Base-by-base conservation (phyloP, 108 stramenopile genomes). In the Cyclostephanos tholiformis region DNA sequence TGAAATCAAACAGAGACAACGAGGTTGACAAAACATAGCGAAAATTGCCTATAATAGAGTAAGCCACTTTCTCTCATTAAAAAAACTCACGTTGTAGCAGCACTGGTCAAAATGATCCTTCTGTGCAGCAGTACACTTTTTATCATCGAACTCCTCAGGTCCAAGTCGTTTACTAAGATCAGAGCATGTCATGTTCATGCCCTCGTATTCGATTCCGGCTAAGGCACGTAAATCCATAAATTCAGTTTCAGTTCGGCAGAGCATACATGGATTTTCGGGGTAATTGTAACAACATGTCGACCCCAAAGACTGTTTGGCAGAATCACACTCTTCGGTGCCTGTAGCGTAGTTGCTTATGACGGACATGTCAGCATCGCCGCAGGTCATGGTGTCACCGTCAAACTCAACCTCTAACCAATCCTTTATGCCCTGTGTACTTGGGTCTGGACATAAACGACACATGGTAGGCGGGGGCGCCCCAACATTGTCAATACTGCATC, bases 381-480 rank as follows among this genome's bases (percentile, higher is more conserved):
- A 80, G 41, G 79, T 80, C 55, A 72, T 80, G 14, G 63, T 56
- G 43, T 74, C 72, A 4, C 79, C 79, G 36, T 69, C 56, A 39
- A 57, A 80, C n/a, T 74, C 73, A 13, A 80, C 49, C 38, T 69
- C 73, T 19, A 80, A 41, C 79, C 79, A 80, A 58, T 68, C 73
- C 56, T 74, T 80, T 63, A 80, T 80, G n/a, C 79, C 79, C 63
- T 80, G 79, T 20, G 73, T 80, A 6, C 67, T 73, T 63, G 79
- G 69, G 50, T 80, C 79, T n/a, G 79, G 72, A 60, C 79, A 80
- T 5, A 80, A 68, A 22, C 79, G 72, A 25, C 79, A 80, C 69
- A 73, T 80, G 19, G 79, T 70, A 39, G 79, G 79, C 11, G 79
- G 79, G 1, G 79, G 67, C 32, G 79, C 62, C 27, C 79, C 79